Conservation (phyloP, 1,139 yeast species). For the Scheffersomyces titani region DNA sequence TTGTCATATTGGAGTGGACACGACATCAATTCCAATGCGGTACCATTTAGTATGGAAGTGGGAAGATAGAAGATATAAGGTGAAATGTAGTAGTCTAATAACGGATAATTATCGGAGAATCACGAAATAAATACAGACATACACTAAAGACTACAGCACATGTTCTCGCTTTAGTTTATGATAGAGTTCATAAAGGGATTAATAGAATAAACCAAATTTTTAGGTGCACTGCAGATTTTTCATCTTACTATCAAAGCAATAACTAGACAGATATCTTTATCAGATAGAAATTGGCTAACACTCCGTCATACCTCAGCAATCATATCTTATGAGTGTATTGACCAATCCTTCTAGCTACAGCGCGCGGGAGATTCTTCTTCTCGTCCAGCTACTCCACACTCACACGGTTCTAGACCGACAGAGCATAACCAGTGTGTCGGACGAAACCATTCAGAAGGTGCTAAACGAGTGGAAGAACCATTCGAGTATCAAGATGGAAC, state of each 20-base stretch:
- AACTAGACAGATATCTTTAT: not conserved
- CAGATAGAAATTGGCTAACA: no score
- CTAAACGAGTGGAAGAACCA: conserved; percentile 20
- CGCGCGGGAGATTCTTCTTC: conserved; percentile 21
- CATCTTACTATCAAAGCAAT: not conserved
- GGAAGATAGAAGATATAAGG: not conserved
- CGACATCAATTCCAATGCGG: not conserved
- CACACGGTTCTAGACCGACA: conserved; percentile 16
- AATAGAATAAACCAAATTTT: not conserved
- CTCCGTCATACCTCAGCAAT: not conserved
- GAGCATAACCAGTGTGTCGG: conserved; percentile 12
- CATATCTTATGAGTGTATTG: not conserved
- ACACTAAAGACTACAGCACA: no score
- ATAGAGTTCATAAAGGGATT: not conserved
- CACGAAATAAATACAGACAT: no score
- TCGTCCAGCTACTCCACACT: conserved; percentile 24
- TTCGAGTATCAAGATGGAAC: conserved; percentile 15
- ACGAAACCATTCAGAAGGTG: conserved; percentile 11
- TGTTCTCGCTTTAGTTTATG: not conserved
- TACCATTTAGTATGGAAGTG: not conserved
- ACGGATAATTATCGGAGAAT: no score
- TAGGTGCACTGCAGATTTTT: not conserved
- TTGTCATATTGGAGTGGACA: conserved; percentile 11
- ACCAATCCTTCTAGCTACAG: conserved; percentile 14
- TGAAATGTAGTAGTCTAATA: no score